Percentiles rank a stretch among this genome's conserved stretches.
Evolutionary conservation across 2,329 filamentous ascomycete species (phyloP).

Genomic region (Coniochaeta sp.): DNA sequence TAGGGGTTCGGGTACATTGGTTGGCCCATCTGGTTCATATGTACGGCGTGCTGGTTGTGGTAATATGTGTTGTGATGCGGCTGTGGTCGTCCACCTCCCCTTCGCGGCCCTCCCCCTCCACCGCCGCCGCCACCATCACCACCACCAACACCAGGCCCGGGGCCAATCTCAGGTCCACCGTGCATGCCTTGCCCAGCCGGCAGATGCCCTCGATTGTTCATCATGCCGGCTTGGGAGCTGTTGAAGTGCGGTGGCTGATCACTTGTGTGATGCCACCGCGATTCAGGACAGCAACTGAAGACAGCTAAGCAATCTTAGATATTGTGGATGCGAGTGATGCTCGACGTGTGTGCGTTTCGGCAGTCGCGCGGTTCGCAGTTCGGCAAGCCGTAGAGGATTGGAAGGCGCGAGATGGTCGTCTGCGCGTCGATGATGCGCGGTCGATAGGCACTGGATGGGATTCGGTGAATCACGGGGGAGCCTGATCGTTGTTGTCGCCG

Average conservation of each 20-base stretch:
- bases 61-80: slow-evolving; percentile 26
- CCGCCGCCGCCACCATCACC: slow-evolving; percentile 11
- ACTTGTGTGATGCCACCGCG: slow-evolving; percentile 22
- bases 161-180: slow-evolving; percentile 27
- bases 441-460: not conserved
- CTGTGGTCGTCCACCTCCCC: slow-evolving; percentile 15
- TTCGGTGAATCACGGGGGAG: not conserved
- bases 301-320: not conserved
- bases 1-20: slow-evolving; percentile 44
- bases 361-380: not conserved
- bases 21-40: slow-evolving; percentile 26
- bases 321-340: not conserved
- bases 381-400: not conserved
- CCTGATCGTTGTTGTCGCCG: not conserved
- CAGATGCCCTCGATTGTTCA: slow-evolving; percentile 65
- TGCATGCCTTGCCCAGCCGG: slow-evolving; percentile 64
- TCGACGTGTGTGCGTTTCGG: not conserved
- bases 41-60: slow-evolving; percentile 24
- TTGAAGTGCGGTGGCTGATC: slow-evolving; percentile 21
- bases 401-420: not conserved
- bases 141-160: slow-evolving; percentile 15
- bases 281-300: slow-evolving; percentile 6
- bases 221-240: slow-evolving; percentile 61
- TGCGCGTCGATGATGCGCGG: not conserved
- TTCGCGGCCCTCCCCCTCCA: slow-evolving; percentile 21